Base-by-base conservation (phyloP, 345 rosid species). In the Eutrema japonicum region DNA sequence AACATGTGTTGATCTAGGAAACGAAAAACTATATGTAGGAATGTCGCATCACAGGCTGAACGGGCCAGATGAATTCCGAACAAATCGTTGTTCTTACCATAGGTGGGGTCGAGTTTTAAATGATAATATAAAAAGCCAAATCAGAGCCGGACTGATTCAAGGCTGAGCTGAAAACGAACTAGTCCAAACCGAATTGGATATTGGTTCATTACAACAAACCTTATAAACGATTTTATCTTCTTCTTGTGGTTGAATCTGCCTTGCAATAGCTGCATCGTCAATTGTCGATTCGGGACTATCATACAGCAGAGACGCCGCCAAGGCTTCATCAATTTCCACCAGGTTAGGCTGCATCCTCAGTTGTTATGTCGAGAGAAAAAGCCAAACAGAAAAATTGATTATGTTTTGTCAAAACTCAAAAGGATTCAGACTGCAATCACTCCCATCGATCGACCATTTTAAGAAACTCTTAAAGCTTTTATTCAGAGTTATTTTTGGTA, bases 141-240 rank as follows among this genome's bases (percentile, higher is more conserved):
- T 27, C 35, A 51, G 4, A 3, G 14, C 12, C 1, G 2, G 12
- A 51, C n/a, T 4, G 3, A 12, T 18, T 7, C 18, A 48, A 16
- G 52, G 27, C 29, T 16, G 10, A 48, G 52, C 22, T 18, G 27
- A 56, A n/a, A 56, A 36, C 41, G 12, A 10, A 56, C 13, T 1
- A 8, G 42, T 35, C 35, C 36, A 7, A 26, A 40, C 29, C 7
- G 35, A 10, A 8, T 37, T 8, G 40, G 40, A 37, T 54, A 37
- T 54, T 4, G 10, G 30, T 53, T 4, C 9, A 59, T 47, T 32
- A 10, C 3, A 8, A 47, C 8, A 58, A 56, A 46, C 13, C 3
- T 9, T 46, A 18, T 46, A 5, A 71, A 11, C 14, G 6, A 41
- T 51, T 37, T 71, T 18, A 71, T 67, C 75, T 71, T 71, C 51